Base-by-base conservation (phyloP, 2,329 filamentous ascomycete species). In the Alternaria dauci region DNA sequence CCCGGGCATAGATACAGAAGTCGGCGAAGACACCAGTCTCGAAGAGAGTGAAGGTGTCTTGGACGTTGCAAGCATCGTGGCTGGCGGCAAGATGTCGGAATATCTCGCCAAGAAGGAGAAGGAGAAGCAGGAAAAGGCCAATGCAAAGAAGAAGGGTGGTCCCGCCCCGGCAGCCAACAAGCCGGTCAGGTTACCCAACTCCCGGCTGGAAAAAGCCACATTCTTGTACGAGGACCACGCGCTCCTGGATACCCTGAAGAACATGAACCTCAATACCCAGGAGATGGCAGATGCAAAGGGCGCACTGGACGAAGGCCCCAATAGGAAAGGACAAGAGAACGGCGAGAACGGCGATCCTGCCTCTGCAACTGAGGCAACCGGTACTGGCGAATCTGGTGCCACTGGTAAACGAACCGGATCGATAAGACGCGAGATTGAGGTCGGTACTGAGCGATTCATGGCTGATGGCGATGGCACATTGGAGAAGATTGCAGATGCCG, bases 61-160 rank as follows among this genome's bases (percentile, higher is more conserved):
- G 3, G 91, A 95, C 68, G 91, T 95, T 47, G 92, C 92, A n/a
- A 90, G 86, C 67, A 94, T 95, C 66, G 91, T 95, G 36, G 91
- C 91, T 1, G 91, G 88, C 68, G 92, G 92, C 32, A 91, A 93
- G 76, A 92, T 92, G 68, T 88, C 88, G 68, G 92, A 95, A 71
- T 94, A 93, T 70, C 81, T 95, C 6, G 92, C 91, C 9, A 91
- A 92, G 79, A 93, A 92, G 76, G 91, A 94, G 73, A 91, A 89
- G 74, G 91, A 94, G 73, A 94, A 92, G 83, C 83, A 84, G 5
- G 88, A 91, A 61, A 89, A 87, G 77, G 80, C 81, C 1, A 79
- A 86, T 59, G 82, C 84, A 23, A 87, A 85, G 67, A 91, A 90
- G 69, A 84, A 84, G 65, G 79, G 80, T 7, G 84, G 81, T 23